phyloP scores from a whole-genome alignment of 176 grass and related monocot genomes.

The Juncus effusus region DNA sequence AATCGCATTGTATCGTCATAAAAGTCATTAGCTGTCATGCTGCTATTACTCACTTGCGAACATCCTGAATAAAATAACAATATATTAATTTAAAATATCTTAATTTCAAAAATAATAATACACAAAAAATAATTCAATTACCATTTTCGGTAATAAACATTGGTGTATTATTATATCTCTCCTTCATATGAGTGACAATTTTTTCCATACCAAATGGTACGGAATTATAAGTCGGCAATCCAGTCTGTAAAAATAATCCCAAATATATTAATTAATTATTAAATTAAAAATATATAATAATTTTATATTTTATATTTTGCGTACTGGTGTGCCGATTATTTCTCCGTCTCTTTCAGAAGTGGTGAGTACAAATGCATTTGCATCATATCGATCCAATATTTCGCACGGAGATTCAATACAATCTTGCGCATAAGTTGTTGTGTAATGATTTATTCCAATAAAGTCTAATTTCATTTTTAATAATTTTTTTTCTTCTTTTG shows the following conservation, averaged over 20 bases:
- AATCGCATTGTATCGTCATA: slow-evolving; percentile 36
- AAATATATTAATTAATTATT: background rate
- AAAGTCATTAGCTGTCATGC: slow-evolving; percentile 34
- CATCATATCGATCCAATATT: slow-evolving; percentile 24
- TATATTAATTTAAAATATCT: background rate
- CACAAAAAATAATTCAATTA: slow-evolving; percentile 6
- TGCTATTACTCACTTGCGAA: slow-evolving; percentile 36
- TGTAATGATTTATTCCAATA: slow-evolving; percentile 68
- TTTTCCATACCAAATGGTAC: slow-evolving; percentile 63
- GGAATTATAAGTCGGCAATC: slow-evolving; percentile 1
- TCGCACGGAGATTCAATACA: slow-evolving; percentile 47
- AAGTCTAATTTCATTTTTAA: slow-evolving; percentile 50
- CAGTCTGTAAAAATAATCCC: slow-evolving; percentile 46
- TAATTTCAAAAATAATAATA: background rate
- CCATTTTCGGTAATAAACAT: slow-evolving; percentile 77
- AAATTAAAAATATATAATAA: slow-evolving; percentile 1
- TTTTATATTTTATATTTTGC: background rate
- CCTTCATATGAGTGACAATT: slow-evolving; percentile 46
- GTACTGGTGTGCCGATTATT: slow-evolving; percentile 41
- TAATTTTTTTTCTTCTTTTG: slow-evolving; percentile 39
- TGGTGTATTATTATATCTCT: slow-evolving; percentile 66
- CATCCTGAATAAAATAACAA: slow-evolving; percentile 40
- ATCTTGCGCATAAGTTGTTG: slow-evolving; percentile 42
- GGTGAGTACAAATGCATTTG: slow-evolving; percentile 29
- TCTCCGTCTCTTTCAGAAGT: slow-evolving; percentile 35